These are phyloP conservation scores for Eutrema yunnanense DNA, from an alignment of 345 rosid species.

Conservation along the genomic window DNA sequence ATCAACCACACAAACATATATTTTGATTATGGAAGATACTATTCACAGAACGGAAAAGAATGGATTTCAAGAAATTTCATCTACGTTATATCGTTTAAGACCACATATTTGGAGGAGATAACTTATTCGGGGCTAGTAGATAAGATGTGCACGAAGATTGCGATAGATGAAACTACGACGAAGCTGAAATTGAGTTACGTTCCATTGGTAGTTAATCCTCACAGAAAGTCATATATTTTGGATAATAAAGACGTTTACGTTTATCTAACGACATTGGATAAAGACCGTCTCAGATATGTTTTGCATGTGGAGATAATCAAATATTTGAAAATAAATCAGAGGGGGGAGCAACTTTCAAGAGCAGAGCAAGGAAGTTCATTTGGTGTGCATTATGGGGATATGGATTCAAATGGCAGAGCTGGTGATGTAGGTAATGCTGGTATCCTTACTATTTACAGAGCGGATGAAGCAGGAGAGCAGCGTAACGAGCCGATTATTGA, in stretches of 20 bases:
- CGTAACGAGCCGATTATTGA: not conserved
- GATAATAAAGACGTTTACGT: not conserved
- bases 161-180: not conserved
- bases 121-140: not conserved
- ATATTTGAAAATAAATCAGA: too few relatives aligned
- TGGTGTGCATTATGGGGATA: too few relatives aligned
- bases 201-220: not conserved
- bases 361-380: too few relatives aligned
- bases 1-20: too few relatives aligned
- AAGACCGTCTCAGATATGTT: not conserved
- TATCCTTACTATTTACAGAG: not conserved
- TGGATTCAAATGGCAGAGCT: too few relatives aligned
- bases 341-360: too few relatives aligned
- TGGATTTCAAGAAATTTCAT: too few relatives aligned
- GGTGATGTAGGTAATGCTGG: not conserved
- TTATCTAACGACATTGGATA: not conserved
- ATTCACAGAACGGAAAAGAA: too few relatives aligned
- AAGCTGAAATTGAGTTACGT: not conserved
- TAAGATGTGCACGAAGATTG: not conserved
- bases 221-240: not conserved
- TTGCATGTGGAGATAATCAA: not conserved
- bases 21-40: too few relatives aligned
- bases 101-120: too few relatives aligned
- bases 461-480: not conserved
- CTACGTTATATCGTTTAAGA: too few relatives aligned